Evolutionary conservation across 2,329 filamentous ascomycete species (phyloP).

Genomic region (Cladophialophora chaetospira): DNA sequence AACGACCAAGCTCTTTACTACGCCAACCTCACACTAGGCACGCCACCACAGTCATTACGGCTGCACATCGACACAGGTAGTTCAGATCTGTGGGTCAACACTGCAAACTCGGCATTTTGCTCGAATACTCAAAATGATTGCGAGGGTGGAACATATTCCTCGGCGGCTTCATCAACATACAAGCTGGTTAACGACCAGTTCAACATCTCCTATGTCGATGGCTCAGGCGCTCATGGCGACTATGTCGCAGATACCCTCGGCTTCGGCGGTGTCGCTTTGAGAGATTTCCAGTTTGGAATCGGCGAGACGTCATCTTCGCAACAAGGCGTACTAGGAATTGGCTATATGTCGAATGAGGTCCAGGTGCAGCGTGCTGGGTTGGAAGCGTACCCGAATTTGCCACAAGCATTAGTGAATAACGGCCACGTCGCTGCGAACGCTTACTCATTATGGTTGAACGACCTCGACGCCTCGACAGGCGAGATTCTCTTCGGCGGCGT

Average conservation of each 20-base stretch:
- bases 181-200: slow-evolving; percentile 72
- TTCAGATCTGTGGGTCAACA: slow-evolving; percentile 69
- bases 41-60: slow-evolving; percentile 56
- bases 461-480: slow-evolving; percentile 65
- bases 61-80: slow-evolving; percentile 65
- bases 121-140: slow-evolving; percentile 55
- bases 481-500: slow-evolving; percentile 75
- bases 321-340: slow-evolving; percentile 82
- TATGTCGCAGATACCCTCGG: slow-evolving; percentile 72
- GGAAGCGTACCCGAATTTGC: slow-evolving; percentile 67
- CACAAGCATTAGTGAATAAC: slow-evolving; percentile 62
- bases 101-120: slow-evolving; percentile 64
- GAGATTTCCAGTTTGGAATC: slow-evolving; percentile 61
- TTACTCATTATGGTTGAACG: slow-evolving; percentile 76
- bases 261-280: slow-evolving; percentile 54
- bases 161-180: slow-evolving; percentile 76
- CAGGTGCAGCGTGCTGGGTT: slow-evolving; percentile 57
- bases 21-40: slow-evolving; percentile 58
- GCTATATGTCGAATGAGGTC: slow-evolving; percentile 78
- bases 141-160: slow-evolving; percentile 64
- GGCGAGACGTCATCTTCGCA: slow-evolving; percentile 57
- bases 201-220: slow-evolving; percentile 86
- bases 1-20: slow-evolving; percentile 48
- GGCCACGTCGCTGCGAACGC: slow-evolving; percentile 66
- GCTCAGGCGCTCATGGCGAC: slow-evolving; percentile 73